Base-by-base conservation (phyloP, 768 basidiomycete species). In the Tephrocybe sp. region DNA sequence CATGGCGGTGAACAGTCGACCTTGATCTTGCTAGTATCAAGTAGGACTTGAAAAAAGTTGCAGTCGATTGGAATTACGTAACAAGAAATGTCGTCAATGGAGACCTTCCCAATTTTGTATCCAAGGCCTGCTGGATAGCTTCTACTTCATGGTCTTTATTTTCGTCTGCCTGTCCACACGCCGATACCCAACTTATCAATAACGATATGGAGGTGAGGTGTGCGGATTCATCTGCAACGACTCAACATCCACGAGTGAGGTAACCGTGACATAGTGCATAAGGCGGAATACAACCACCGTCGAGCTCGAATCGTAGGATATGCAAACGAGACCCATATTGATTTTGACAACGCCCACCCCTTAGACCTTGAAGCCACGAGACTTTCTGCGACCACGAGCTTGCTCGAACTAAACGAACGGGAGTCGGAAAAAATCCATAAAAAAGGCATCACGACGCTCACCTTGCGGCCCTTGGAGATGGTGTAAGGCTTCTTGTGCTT, bases 401-500 rank as follows among this genome's bases (percentile, higher is more conserved):
- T 86, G 86, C 79, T 99, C 95, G 87, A 97, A 95, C 86, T 86
- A 53, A 40, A 27, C 29, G 36, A 49, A 46, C 15, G 22, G 6
- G n/a, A 37, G 22, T 54, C 19, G 15, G 16, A 50, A 36, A 47
- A 53, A 6, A 47, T 46, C 45, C 11, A 21, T 18, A 13, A 10
- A 27, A 18, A 1, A 4, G 30, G 16, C 19, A 8, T 21, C 4
- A 8, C 4, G 27, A 11, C 5, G 24, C 70, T 34, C 61, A 86
- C 85, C 74, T 97, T 97, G 83, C 94, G 90, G 55, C 97, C 95
- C 78, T 95, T 97, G 68, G 92, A 94, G 64, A 76, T 78, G 40
- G 94, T 90, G 77, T 93, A 89, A 41, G 97, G 97, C 77, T 94
- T 97, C 82, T 95, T 97, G 86, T 97, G 78, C 76, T 97, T 92